These are phyloP conservation scores for Eucalyptus caleyi DNA, from an alignment of 345 rosid species.

Conservation along the genomic window DNA sequence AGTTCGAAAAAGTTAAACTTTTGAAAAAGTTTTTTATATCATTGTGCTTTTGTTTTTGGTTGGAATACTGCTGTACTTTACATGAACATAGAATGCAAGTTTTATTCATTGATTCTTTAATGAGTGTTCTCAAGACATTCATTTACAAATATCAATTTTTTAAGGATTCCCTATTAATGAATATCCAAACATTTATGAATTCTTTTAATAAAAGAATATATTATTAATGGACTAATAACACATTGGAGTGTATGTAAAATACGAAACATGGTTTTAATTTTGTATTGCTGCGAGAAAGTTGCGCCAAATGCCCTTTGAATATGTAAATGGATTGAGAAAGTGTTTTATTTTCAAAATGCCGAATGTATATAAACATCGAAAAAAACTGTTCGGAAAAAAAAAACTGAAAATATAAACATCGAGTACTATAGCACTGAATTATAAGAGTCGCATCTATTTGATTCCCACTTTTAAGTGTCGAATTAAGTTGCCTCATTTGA, in stretches of 20 bases:
- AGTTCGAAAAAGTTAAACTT: not conserved
- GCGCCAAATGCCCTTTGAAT: not conserved
- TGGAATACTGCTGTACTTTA: not conserved
- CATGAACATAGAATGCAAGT: fast-evolving
- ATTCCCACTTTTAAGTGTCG: not conserved
- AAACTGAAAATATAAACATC: not conserved
- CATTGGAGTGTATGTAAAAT: not conserved
- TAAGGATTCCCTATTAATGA: not conserved
- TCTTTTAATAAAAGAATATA: not conserved
- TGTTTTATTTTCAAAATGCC: not conserved
- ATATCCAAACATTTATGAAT: not conserved
- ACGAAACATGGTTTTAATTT: not conserved
- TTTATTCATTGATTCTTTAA: not conserved
- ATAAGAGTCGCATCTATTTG: not conserved
- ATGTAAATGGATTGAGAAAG: not conserved
- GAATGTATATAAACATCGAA: too few species aligned
- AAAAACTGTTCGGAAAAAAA: not conserved
- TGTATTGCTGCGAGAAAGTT: not conserved
- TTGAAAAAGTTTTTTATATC: not conserved
- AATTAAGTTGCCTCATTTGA: not conserved
- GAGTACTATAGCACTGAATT: not conserved
- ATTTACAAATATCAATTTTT: not conserved
- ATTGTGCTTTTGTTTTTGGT: not conserved
- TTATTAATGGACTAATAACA: not conserved
- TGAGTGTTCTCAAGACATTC: not conserved